Evolutionary conservation across 495 filamentous ascomycete species (phyloP), one percentile per base, ranked within the genome.

Genomic region (Penicillium pulvis): DNA sequence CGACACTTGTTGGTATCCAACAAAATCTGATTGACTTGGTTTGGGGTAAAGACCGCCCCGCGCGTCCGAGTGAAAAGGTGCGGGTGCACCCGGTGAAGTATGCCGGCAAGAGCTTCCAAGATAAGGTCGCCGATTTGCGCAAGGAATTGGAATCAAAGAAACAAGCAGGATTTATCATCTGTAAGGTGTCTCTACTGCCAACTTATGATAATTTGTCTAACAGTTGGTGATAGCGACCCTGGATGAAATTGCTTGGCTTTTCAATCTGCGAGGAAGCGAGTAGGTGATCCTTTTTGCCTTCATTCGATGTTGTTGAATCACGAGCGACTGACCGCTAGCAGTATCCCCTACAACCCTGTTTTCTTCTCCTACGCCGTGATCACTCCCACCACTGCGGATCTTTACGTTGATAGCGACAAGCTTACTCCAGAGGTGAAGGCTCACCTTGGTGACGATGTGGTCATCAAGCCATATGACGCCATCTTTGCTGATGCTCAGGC

Each of bases 201-300:
- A n/a, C 47, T 20, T 43, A 2, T 14, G 19, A 26, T 8, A 8
- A 17, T n/a, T 31, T 44, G n/a, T 52, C 71, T 75, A 60, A 75
- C 49, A 4, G 19, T 23, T 16, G 44, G 44, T 51, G 11, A 24
- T 56, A 86, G 83, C 84, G 16, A 93, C 96, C 90, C 83, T 99
- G 30, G 95, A 99, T 66, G 95, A 99, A 68, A 88, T 98, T 66
- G 95, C 95, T 31, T 99, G 95, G 95, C 79, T 99, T 41, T 98
- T 93, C 73, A 99, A 99, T 75, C 75, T 99, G 44, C 86, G 95
- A 70, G 95, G 95, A 69, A 96, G 80, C 73, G 95, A 99, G 86
- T 89, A 75, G 68, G 35, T 23, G n/a, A n/a, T 26, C 51, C 23
- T 11, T 9, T 11, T 35, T 7, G 9, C 26, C 17, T 23, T 48